Evolutionary conservation across 768 basidiomycete species (phyloP).

Genomic region (Mrakia blollopis): DNA sequence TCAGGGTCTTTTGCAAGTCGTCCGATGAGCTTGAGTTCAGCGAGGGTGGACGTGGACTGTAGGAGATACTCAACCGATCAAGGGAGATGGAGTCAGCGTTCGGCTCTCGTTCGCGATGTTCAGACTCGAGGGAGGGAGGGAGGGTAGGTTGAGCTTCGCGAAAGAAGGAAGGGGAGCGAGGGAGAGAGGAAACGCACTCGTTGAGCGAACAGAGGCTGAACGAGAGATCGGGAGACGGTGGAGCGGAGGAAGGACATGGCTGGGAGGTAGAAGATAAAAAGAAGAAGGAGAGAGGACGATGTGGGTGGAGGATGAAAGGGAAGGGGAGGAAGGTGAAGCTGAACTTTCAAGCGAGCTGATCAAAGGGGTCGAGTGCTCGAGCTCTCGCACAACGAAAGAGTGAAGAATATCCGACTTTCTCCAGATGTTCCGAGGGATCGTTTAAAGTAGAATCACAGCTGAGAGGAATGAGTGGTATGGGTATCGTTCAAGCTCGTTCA

Average conservation of each 20-base stretch:
- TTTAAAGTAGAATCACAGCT: too few relatives aligned
- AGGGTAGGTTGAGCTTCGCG: neutral
- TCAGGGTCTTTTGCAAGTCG: neutral
- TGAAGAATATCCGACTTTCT: too few relatives aligned
- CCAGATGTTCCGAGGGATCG: too few relatives aligned
- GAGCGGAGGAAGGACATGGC: slow-evolving; percentile 2
- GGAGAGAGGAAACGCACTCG: neutral
- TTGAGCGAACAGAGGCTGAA: neutral
- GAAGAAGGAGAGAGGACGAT: neutral
- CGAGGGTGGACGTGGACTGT: neutral
- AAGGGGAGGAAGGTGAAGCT: too few relatives aligned
- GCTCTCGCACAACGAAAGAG: too few relatives aligned
- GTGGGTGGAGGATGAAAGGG: neutral
- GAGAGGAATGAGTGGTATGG: too few relatives aligned
- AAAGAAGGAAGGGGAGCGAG: neutral
- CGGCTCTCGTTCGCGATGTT: too few relatives aligned
- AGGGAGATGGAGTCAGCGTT: too few relatives aligned
- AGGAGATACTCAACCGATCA: neutral
- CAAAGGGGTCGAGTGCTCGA: too few relatives aligned
- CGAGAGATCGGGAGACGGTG: neutral
- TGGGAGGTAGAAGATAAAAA: neutral
- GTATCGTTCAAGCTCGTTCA: slow-evolving; percentile 4
- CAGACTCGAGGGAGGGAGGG: neutral
- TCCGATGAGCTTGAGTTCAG: slow-evolving; percentile 6
- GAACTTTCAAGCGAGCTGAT: too few relatives aligned